Evolutionary conservation across 495 filamentous ascomycete species (phyloP).

Genomic region (Tuber calosporum): DNA sequence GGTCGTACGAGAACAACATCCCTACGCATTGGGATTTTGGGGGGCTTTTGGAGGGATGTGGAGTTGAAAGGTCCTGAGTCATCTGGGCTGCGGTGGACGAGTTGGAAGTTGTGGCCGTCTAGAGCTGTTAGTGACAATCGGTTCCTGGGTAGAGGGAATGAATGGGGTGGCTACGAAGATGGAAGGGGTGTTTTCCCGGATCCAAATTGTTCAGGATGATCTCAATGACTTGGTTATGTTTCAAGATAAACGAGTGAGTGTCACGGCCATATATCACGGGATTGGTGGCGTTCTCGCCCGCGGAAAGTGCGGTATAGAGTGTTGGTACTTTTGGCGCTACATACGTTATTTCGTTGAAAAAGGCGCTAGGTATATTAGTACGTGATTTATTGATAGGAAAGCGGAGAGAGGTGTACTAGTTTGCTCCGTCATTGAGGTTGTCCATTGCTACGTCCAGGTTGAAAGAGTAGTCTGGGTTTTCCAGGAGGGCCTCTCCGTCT

Average conservation of each 20-base stretch:
- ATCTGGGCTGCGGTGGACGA: conserved; percentile 50
- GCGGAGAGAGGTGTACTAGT: conserved; percentile 52
- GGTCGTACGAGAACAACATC: conserved; percentile 48
- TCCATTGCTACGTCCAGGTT: conserved; percentile 62
- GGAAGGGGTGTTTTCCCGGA: conserved; percentile 70
- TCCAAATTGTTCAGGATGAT: conserved; percentile 76
- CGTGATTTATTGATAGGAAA: not conserved
- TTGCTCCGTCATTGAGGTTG: conserved; percentile 65
- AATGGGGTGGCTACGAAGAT: conserved; percentile 49
- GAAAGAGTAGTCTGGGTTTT: conserved; percentile 55
- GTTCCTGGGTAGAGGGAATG: conserved; percentile 9
- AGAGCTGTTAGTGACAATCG: conserved; percentile 29
- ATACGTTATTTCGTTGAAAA: conserved; percentile 76
- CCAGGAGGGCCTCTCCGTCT: conserved; percentile 54
- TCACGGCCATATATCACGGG: conserved; percentile 63
- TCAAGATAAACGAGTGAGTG: conserved; percentile 62
- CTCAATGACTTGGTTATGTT: conserved; percentile 62
- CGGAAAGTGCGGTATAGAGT: conserved; percentile 64
- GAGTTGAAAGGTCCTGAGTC: conserved; percentile 51
- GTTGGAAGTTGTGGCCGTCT: conserved; percentile 75
- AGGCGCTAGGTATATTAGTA: conserved; percentile 50
- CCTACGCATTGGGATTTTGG: conserved; percentile 50
- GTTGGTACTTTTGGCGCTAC: conserved; percentile 67
- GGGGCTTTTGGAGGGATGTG: conserved; percentile 42
- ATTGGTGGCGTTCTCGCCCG: conserved; percentile 57